Evolutionary conservation across 345 rosid genomes (phyloP).

Genomic region (Sisymbrium irio): DNA sequence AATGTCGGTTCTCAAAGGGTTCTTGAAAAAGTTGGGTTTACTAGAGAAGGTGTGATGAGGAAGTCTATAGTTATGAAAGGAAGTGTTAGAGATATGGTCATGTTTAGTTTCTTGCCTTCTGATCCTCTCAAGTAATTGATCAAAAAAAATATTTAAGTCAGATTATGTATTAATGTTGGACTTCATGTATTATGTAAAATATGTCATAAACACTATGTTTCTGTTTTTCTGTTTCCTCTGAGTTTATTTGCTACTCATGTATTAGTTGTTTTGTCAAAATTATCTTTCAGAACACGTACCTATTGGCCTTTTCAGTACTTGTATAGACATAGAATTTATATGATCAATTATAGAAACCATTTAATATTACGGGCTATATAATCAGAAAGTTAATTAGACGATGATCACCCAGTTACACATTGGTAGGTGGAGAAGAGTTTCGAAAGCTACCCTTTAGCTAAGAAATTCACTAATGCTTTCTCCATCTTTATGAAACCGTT

Average conservation of each 20-base stretch:
- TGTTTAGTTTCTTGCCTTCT: constrained; percentile 55
- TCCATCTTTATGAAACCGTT: too few species aligned
- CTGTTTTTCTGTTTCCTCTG: not conserved
- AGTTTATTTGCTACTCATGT: not conserved
- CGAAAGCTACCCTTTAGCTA: too few species aligned
- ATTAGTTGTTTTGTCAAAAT: too few species aligned
- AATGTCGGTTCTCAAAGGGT: constrained; percentile 59
- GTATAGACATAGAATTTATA: too few species aligned
- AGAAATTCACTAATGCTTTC: too few species aligned
- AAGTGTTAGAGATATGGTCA: constrained; percentile 48
- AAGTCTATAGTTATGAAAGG: constrained; percentile 46
- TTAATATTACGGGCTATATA: too few species aligned
- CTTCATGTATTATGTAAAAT: not conserved
- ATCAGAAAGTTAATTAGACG: not conserved
- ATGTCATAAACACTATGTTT: constrained; percentile 3
- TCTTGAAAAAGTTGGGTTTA: constrained; percentile 63
- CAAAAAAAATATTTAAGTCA: not conserved
- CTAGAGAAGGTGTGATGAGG: constrained; percentile 60
- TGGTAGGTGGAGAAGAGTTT: too few species aligned
- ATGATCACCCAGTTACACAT: too few species aligned
- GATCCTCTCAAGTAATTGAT: constrained; percentile 35
- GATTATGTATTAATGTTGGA: not conserved
- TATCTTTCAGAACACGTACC: too few species aligned
- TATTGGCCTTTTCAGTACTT: too few species aligned
- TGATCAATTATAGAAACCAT: too few species aligned